Conservation (phyloP, 805 yeast species). For the Saccharomycopsis schoenii region DNA sequence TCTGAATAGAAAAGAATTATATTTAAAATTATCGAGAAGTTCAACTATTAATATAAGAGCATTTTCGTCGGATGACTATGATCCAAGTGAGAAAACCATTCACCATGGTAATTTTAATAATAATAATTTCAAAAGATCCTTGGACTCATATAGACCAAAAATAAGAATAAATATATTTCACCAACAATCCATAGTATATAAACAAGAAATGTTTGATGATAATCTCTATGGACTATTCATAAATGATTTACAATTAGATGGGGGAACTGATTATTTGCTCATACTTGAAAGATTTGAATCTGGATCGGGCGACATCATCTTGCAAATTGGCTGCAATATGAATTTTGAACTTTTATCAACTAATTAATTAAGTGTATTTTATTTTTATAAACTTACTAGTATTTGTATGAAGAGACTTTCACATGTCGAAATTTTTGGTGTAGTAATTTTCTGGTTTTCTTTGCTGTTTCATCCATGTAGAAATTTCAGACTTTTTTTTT, state of each 20-base stretch:
- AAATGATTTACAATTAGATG: constrained; percentile 22
- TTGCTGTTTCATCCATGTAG: neutral
- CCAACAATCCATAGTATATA: constrained; percentile 24
- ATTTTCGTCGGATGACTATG: constrained; percentile 4
- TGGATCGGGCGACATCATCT: constrained; percentile 32
- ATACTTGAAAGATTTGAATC: constrained; percentile 41
- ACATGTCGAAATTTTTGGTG: neutral
- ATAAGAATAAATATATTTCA: constrained; percentile 37
- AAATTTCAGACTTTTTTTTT: neutral
- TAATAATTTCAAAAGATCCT: neutral
- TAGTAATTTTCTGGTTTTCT: neutral
- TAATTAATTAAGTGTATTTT: neutral
- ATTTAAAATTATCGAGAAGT: constrained; percentile 21
- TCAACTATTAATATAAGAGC: constrained; percentile 21
- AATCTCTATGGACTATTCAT: constrained; percentile 36
- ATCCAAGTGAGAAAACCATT: neutral
- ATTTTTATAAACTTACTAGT: neutral
- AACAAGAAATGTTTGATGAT: constrained; percentile 32
- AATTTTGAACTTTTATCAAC: neutral
- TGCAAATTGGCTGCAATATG: constrained; percentile 30
- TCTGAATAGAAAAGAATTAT: constrained; percentile 30
- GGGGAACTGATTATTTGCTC: constrained; percentile 28
- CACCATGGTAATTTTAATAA: neutral
- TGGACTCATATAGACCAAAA: constrained; percentile 33
- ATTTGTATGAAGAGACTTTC: neutral